These are phyloP conservation scores for Allantophomopsis lycopodina DNA, from an alignment of 2,329 filamentous ascomycete genomes.

Conservation along the genomic window DNA sequence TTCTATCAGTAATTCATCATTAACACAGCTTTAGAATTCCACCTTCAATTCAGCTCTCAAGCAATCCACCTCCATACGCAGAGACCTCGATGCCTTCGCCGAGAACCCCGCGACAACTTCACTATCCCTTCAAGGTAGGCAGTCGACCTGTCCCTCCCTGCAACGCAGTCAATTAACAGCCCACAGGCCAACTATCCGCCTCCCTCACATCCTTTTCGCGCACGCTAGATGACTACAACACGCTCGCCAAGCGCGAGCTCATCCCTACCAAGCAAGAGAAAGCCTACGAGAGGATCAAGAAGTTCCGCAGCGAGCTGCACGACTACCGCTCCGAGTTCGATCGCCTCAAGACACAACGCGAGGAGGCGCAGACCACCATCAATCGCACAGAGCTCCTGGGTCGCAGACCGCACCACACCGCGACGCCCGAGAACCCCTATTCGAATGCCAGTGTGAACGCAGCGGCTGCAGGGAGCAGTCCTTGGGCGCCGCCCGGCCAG, in stretches of 20 bases:
- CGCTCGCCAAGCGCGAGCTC: slow-evolving; percentile 74
- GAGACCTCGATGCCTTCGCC: slow-evolving; percentile 60
- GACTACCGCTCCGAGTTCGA: slow-evolving; percentile 73
- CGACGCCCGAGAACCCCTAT: slow-evolving; percentile 85
- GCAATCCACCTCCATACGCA: slow-evolving; percentile 68
- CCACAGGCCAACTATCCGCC: slow-evolving; percentile 57
- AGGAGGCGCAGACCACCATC: slow-evolving; percentile 52
- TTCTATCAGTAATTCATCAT: slow-evolving; percentile 5
- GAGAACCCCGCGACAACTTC: slow-evolving; percentile 41
- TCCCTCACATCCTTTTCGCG: slow-evolving; percentile 71
- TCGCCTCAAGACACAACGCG: slow-evolving; percentile 59
- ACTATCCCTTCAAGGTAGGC: slow-evolving; percentile 53
- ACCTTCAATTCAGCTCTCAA: slow-evolving; percentile 78
- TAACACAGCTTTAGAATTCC: slow-evolving; percentile 45
- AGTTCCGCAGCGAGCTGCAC: slow-evolving; percentile 69
- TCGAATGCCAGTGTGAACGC: slow-evolving; percentile 34
- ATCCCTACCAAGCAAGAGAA: slow-evolving; percentile 87
- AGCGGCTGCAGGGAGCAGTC: slow-evolving; percentile 6
- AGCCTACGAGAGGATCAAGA: slow-evolving; percentile 71
- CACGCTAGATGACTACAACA: slow-evolving; percentile 84
- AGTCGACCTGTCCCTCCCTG: slow-evolving; percentile 50
- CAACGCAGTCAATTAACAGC: neutral
- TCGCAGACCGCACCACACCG: slow-evolving; percentile 69
- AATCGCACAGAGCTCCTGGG: slow-evolving; percentile 77
- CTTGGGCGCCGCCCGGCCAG: slow-evolving; percentile 18